These are phyloP conservation scores for Nicotiana tabacum DNA, from an alignment of 257 asterid species.

Conservation along the genomic window DNA sequence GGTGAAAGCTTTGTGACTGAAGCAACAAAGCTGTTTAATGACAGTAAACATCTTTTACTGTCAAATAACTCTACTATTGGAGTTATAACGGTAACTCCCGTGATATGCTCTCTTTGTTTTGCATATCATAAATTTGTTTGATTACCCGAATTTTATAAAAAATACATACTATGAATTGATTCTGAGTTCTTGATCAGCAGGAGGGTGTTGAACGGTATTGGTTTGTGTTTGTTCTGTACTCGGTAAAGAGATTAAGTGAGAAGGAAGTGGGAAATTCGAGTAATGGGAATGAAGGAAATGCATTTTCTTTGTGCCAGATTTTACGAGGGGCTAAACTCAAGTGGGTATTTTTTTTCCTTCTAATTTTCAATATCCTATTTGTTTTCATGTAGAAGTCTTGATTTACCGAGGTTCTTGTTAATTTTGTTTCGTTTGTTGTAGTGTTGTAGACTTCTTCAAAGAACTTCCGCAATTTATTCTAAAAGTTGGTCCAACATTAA, in stretches of 20 bases:
- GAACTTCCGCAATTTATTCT: slow-evolving; percentile 74
- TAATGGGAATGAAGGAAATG: slow-evolving; percentile 36
- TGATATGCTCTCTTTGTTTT: neutral
- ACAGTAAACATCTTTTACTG: slow-evolving; percentile 54
- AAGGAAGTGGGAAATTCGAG: slow-evolving; percentile 19
- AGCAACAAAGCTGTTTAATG: slow-evolving; percentile 58
- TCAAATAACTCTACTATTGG: slow-evolving; percentile 59
- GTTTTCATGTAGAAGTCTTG: neutral
- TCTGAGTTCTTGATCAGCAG: slow-evolving; percentile 34
- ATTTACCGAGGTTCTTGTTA: neutral
- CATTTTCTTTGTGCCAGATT: slow-evolving; percentile 63
- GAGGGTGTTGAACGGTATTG: slow-evolving; percentile 89
- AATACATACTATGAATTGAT: neutral
- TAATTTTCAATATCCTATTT: neutral
- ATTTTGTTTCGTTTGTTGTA: slow-evolving; percentile 27
- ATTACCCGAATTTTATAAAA: neutral
- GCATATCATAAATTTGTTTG: neutral
- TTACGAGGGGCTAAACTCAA: slow-evolving; percentile 67
- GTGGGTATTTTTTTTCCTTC: slow-evolving; percentile 27
- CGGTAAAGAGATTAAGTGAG: slow-evolving; percentile 52
- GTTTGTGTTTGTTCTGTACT: slow-evolving; percentile 75
- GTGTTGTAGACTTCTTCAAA: slow-evolving; percentile 73
- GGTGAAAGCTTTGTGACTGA: slow-evolving; percentile 40
- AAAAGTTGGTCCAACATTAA: slow-evolving; percentile 71
- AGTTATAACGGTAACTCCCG: slow-evolving; percentile 50